Evolutionary conservation across 2,329 filamentous ascomycete genomes (phyloP).

Genomic region (Alternaria solani): DNA sequence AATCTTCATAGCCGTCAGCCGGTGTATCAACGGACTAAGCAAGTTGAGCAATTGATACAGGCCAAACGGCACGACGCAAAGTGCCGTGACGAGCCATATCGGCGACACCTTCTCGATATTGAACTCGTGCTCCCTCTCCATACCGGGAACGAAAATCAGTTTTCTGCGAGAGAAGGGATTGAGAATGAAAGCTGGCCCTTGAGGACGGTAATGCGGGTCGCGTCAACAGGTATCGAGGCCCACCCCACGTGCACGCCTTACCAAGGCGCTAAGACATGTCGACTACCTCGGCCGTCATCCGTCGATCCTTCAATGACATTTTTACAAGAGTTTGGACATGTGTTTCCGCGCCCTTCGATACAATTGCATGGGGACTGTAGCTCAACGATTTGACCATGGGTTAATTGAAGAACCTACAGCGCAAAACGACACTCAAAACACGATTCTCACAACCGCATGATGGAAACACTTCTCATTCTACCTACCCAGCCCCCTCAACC

Average conservation of each 20-base stretch:
- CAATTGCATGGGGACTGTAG: background rate
- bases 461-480: background rate
- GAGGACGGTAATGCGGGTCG: background rate
- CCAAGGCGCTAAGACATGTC: slow-evolving; percentile 6
- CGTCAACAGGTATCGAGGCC: background rate
- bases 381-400: background rate
- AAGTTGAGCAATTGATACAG: slow-evolving; percentile 32
- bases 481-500: background rate
- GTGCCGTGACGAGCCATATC: slow-evolving; percentile 29
- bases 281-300: background rate
- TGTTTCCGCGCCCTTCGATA: background rate
- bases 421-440: background rate
- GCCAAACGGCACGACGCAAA: slow-evolving; percentile 31
- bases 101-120: slow-evolving; percentile 31
- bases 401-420: background rate
- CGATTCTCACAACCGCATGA: background rate
- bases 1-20: slow-evolving; percentile 41
- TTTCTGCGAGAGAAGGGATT: background rate
- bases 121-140: slow-evolving; percentile 18
- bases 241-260: slow-evolving; percentile 5
- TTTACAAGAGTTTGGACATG: background rate
- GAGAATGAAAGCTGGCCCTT: background rate
- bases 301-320: background rate
- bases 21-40: slow-evolving; percentile 33
- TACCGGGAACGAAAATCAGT: background rate